Evolutionary conservation across 208 protist genomes (phyloP).

Genomic region (Crithidia expoeki): DNA sequence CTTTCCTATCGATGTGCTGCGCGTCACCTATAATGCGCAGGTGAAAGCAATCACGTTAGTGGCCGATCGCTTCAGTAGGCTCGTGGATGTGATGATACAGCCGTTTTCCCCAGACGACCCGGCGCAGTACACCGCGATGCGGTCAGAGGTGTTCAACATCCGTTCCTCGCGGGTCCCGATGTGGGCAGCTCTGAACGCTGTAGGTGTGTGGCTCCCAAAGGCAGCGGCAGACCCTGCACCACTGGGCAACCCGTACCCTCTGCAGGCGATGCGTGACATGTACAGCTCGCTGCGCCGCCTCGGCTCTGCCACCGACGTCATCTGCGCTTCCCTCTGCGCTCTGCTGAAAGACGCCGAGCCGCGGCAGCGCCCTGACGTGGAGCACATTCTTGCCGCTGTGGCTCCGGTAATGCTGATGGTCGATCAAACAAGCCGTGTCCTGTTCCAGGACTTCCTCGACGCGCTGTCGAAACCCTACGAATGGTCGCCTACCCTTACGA

Average conservation of each 20-base stretch:
- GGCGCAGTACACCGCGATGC: conserved; percentile 17
- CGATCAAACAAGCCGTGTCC: conserved; percentile 25
- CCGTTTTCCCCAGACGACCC: conserved; percentile 23
- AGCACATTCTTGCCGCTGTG: conserved; percentile 15
- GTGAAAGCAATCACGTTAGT: conserved; percentile 35
- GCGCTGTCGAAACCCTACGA: conserved; percentile 40
- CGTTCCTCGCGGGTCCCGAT: conserved; percentile 13
- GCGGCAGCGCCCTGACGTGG: not conserved
- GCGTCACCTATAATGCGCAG: conserved; percentile 41
- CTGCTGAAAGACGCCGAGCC: conserved; percentile 5
- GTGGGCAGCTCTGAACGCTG: conserved; percentile 35
- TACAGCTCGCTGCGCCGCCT: conserved; percentile 58
- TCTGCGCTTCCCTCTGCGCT: conserved; percentile 25
- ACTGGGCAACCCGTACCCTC: conserved; percentile 52
- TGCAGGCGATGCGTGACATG: conserved; percentile 44
- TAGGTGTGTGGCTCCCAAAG: conserved; percentile 45
- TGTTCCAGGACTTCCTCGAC: conserved; percentile 60
- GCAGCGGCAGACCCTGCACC: conserved; percentile 49
- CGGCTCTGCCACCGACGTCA: conserved; percentile 51
- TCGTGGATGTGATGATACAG: conserved; percentile 39
- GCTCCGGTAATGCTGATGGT: conserved; percentile 43
- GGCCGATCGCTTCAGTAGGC: conserved; percentile 36
- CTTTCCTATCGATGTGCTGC: conserved; percentile 59
- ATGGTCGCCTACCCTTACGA: conserved; percentile 33
- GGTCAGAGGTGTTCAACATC: conserved; percentile 8